Evolutionary conservation across 208 protist genomes (phyloP).

Genomic region (Crithidia bombi): DNA sequence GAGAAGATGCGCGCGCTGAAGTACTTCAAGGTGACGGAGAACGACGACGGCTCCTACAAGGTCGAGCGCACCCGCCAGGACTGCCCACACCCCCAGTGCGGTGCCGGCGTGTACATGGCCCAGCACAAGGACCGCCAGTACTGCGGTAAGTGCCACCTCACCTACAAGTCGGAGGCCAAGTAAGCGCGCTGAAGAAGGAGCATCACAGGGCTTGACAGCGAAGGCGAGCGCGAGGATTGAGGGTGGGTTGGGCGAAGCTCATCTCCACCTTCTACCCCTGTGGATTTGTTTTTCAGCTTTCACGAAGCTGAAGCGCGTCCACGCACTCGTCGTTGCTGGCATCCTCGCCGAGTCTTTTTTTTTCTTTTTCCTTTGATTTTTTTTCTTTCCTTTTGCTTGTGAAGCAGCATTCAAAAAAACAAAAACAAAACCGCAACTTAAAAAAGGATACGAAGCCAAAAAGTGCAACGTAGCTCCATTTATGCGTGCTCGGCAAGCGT

Average conservation of each 20-base stretch:
- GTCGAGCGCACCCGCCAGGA: constrained; percentile 96
- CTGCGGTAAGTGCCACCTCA: constrained; percentile 99
- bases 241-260: no score
- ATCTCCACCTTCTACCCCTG: no score
- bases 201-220: neutral
- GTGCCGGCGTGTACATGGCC: constrained; percentile 99
- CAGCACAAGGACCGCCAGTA: constrained; percentile 98
- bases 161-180: constrained; percentile 83
- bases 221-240: no score
- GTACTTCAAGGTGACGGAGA: constrained; percentile 99
- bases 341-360: neutral
- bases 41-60: constrained; percentile 96
- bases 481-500: no score
- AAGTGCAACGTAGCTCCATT: no score
- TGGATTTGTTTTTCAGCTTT: neutral
- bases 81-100: constrained; percentile 96
- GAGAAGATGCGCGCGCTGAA: constrained; percentile 99
- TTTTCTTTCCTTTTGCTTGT: constrained; percentile 4
- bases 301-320: neutral
- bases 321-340: neutral
- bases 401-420: neutral
- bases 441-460: no score
- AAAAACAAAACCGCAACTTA: no score
- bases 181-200: constrained; percentile 12
- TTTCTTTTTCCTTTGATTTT: constrained; percentile 22